phyloP scores from a whole-genome alignment of 2,329 filamentous ascomycete species.

The Lizonia empirigonia region DNA sequence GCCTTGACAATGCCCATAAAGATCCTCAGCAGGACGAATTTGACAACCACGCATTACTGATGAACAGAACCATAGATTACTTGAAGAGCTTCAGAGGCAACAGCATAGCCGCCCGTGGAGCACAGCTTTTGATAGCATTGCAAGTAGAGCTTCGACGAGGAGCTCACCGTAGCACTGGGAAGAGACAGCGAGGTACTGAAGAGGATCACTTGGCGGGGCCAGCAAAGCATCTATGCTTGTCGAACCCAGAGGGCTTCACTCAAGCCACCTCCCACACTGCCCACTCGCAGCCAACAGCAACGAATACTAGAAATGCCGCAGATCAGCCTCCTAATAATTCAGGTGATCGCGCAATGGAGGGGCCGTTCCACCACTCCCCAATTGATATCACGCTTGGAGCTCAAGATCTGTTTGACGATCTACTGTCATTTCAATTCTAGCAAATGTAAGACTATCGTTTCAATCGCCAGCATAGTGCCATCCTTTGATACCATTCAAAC shows the following conservation, averaged over 20 bases:
- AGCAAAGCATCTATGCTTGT: neutral
- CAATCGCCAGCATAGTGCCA: too few species aligned
- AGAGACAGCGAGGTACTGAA: neutral
- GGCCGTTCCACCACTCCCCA: neutral
- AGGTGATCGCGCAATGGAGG: neutral
- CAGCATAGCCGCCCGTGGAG: conserved; percentile 21
- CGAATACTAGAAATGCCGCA: neutral
- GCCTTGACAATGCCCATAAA: conserved; percentile 48
- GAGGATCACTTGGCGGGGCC: neutral
- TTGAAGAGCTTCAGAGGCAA: conserved; percentile 15
- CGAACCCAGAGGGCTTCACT: too few species aligned
- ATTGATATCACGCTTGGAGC: conserved; percentile 16
- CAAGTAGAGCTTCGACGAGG: conserved; percentile 13
- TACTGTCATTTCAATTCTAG: conserved; percentile 14
- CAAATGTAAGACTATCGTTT: too few species aligned
- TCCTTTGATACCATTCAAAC: too few species aligned
- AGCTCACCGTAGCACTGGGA: neutral
- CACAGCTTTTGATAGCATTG: conserved; percentile 15
- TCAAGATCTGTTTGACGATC: conserved; percentile 19
- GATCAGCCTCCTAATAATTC: neutral
- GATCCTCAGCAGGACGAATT: conserved; percentile 13
- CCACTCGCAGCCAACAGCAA: neutral
- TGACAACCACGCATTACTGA: conserved; percentile 12
- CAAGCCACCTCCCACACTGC: neutral
- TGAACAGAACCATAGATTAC: conserved; percentile 16